Base-by-base conservation (phyloP, 805 yeast genomes). In the Monosporozyma servazzii region DNA sequence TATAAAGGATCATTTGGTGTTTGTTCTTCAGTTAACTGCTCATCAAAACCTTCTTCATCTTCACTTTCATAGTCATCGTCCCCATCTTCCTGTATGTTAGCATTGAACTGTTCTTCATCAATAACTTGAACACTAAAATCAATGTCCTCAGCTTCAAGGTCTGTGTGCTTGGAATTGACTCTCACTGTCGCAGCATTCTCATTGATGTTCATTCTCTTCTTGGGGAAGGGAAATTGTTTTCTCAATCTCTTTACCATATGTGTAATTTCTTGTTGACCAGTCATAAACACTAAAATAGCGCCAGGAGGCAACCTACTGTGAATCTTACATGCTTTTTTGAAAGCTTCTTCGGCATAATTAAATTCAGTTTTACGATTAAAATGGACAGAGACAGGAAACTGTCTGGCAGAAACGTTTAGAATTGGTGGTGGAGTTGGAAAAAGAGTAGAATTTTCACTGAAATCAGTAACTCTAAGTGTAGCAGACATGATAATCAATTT, bases 401-500 rank as follows among this genome's bases (percentile, higher is more conserved):
- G 98, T 66, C 99, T 80, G 0, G 98, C 95, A 49, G 86, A 91
- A 13, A 93, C 89, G 57, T 84, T 84, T 37, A 95, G 70, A 36
- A 95, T 79, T 2, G 99, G 99, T 1, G 99, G 99, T 0, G 86
- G 82, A 0, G 62, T 59, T 17, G 74, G 67, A 61, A 95, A 93
- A 31, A 95, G 71, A 1, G 75, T 69, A 15, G 68, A 64, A 66
- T 93, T 93, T 60, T 89, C 95, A 49, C 96, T 81, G 63, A 93
- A 93, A 66, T 93, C 99, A 15, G 91, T 71, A 0, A 93, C 98
- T 60, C 98, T 76, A 53, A 93, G 75, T 0, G 99, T 93, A 17
- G 99, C 99, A 44, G 98, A 90, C 99, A 93, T 93, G 59, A 93
- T 84, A 27, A 93, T 78, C 53, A 93, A 69, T 65, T 91, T 93